Conservation (phyloP, 495 filamentous ascomycete species). For the Penicillium chermesinum region DNA sequence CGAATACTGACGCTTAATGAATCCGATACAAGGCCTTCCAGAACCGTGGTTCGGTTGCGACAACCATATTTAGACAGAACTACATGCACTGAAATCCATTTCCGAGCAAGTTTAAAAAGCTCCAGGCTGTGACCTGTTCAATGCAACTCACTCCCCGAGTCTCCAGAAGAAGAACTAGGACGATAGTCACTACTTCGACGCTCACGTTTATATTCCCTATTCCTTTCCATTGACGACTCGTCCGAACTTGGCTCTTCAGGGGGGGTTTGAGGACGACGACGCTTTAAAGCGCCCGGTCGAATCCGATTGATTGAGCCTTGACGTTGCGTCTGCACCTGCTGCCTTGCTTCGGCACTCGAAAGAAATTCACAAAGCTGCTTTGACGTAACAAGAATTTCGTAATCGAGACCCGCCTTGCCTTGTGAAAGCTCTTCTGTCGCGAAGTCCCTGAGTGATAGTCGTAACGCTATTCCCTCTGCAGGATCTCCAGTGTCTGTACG, state of each 20-base stretch:
- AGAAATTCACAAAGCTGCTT: constrained; percentile 15
- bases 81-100: background rate
- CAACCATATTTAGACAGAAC: too few species aligned
- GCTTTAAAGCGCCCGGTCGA: constrained; percentile 7
- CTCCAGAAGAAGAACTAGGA: constrained; percentile 3
- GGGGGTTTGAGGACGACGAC: constrained; percentile 15
- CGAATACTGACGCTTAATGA: too few species aligned
- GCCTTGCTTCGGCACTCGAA: constrained; percentile 8
- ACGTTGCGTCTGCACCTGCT: constrained; percentile 2
- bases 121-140: background rate
- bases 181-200: constrained; percentile 7
- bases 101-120: background rate
- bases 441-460: constrained; percentile 1
- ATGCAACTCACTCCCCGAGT: constrained; percentile 1
- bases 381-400: constrained; percentile 13
- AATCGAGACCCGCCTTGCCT: constrained; percentile 4
- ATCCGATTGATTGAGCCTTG: constrained; percentile 5
- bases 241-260: constrained; percentile 10
- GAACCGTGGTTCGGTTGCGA: too few species aligned
- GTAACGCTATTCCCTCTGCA: constrained; percentile 3
- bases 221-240: constrained; percentile 1
- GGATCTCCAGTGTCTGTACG: constrained; percentile 10
- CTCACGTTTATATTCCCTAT: constrained; percentile 5
- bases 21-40: too few species aligned
- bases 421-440: constrained; percentile 6